phyloP scores from a whole-genome alignment of 345 rosid species.

The Hevea brasiliensis region DNA sequence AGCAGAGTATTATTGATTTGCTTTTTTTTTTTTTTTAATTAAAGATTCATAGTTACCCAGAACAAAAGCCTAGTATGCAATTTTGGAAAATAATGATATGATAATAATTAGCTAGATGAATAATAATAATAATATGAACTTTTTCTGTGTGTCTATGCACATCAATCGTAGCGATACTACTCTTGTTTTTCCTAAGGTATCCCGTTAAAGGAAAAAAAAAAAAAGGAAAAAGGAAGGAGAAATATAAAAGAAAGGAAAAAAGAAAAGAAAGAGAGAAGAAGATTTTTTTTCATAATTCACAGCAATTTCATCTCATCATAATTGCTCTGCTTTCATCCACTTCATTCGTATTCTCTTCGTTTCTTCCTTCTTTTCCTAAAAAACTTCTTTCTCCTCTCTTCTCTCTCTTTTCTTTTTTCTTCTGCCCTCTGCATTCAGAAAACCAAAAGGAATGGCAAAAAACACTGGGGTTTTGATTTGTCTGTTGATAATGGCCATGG shows the following conservation, averaged over 20 bases:
- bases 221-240: slow-evolving; percentile 4
- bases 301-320: slow-evolving; percentile 24
- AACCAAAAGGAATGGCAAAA: slow-evolving; percentile 30
- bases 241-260: slow-evolving; percentile 26
- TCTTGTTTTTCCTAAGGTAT: slow-evolving; percentile 45
- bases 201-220: slow-evolving; percentile 52
- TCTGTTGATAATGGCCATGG: slow-evolving; percentile 51
- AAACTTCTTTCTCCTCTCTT: slow-evolving; percentile 18
- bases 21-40: too few species aligned
- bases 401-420: slow-evolving; percentile 23
- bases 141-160: not conserved
- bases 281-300: slow-evolving; percentile 23
- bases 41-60: too few species aligned
- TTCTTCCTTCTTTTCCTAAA: not conserved
- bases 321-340: slow-evolving; percentile 22
- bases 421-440: not conserved
- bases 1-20: too few species aligned
- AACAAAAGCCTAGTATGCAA: too few species aligned
- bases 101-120: not conserved
- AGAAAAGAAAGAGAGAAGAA: slow-evolving; percentile 25
- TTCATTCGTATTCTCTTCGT: slow-evolving; percentile 41
- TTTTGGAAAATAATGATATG: too few species aligned
- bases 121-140: not conserved
- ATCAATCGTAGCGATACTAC: slow-evolving; percentile 13
- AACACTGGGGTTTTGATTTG: slow-evolving; percentile 42